phyloP scores from a whole-genome alignment of 2,329 filamentous ascomycete species.

The Colletotrichum liriopes region DNA sequence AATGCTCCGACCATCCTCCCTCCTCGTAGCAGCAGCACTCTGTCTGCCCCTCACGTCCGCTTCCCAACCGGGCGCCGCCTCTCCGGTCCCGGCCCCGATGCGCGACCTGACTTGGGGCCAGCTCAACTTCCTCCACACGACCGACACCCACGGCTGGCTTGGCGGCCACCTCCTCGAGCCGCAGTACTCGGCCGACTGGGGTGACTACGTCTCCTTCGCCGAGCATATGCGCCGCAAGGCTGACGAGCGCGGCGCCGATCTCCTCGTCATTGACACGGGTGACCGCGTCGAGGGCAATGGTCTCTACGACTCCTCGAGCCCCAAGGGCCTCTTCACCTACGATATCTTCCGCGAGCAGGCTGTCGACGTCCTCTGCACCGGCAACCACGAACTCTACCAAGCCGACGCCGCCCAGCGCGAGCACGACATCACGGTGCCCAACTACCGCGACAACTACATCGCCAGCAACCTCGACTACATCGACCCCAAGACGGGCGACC shows the following conservation, averaged over 20 bases:
- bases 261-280: slow-evolving; percentile 95
- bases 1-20: slow-evolving; percentile 24
- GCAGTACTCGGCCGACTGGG: slow-evolving; percentile 97
- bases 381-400: slow-evolving; percentile 97
- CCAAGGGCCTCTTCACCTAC: slow-evolving; percentile 90
- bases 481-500: slow-evolving; percentile 78
- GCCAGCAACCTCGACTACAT: slow-evolving; percentile 95
- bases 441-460: slow-evolving; percentile 85
- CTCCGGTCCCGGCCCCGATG: slow-evolving; percentile 84
- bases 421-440: slow-evolving; percentile 84
- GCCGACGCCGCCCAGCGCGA: slow-evolving; percentile 83
- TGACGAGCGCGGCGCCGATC: slow-evolving; percentile 83
- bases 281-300: slow-evolving; percentile 96
- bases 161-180: slow-evolving; percentile 94
- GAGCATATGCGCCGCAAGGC: slow-evolving; percentile 85
- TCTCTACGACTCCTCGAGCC: slow-evolving; percentile 89
- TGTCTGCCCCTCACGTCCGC: slow-evolving; percentile 57
- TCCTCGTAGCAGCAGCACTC: slow-evolving; percentile 46
- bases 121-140: slow-evolving; percentile 97
- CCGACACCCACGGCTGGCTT: slow-evolving; percentile 96
- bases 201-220: slow-evolving; percentile 96
- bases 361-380: slow-evolving; percentile 87
- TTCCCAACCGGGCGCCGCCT: slow-evolving; percentile 85
- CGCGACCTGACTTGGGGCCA: slow-evolving; percentile 92
- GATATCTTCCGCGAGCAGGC: slow-evolving; percentile 88